phyloP scores from a whole-genome alignment of 2,329 filamentous ascomycete species.

The Camptophora hylomeconis region DNA sequence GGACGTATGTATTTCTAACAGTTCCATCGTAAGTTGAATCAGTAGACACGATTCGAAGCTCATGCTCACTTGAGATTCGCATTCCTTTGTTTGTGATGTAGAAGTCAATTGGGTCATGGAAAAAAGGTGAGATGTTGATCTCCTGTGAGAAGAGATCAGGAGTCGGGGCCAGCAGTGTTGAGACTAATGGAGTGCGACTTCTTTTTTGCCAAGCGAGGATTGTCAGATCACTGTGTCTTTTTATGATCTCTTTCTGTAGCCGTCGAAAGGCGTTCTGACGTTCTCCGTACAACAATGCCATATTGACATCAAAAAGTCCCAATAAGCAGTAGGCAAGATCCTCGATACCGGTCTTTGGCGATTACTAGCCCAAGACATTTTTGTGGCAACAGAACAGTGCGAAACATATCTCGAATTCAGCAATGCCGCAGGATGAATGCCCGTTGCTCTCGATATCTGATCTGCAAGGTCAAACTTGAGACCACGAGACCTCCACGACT shows the following conservation, averaged over 20 bases:
- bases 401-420: slow-evolving; percentile 1
- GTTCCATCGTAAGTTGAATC: too few species aligned
- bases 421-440: slow-evolving; percentile 2
- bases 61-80: too few species aligned
- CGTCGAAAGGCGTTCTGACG: slow-evolving; percentile 16
- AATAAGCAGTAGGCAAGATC: slow-evolving; percentile 34
- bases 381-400: slow-evolving; percentile 19
- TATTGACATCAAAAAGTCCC: slow-evolving; percentile 31
- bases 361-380: slow-evolving; percentile 28
- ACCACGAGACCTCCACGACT: slow-evolving; percentile 1
- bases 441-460: slow-evolving; percentile 1
- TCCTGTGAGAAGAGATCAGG: too few species aligned
- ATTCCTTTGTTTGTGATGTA: too few species aligned
- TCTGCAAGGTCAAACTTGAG: slow-evolving; percentile 3
- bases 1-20: too few species aligned
- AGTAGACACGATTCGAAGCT: too few species aligned
- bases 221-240: slow-evolving; percentile 4
- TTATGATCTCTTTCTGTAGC: slow-evolving; percentile 13
- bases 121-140: too few species aligned
- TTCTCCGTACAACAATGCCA: slow-evolving; percentile 32
- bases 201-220: slow-evolving; percentile 3
- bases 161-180: too few species aligned
- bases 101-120: too few species aligned
- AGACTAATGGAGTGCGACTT: too few species aligned
- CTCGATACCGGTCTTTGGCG: slow-evolving; percentile 22